Conservation (phyloP, 2,329 filamentous ascomycete species). For the Diplodia intermedia region DNA sequence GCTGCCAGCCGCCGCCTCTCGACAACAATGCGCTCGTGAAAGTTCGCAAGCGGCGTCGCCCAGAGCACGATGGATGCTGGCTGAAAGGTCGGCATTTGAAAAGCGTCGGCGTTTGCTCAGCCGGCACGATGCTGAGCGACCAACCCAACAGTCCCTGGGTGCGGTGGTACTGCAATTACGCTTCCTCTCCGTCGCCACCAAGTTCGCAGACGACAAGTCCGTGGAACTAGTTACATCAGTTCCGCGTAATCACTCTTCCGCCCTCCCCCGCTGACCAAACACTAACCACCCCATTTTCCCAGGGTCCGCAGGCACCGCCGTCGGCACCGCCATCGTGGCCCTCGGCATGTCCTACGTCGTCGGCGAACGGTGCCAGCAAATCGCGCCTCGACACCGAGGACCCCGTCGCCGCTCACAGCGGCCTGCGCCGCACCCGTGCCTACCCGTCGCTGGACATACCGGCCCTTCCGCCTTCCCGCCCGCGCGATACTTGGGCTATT, state of each 20-base stretch:
- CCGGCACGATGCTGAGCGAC: slow-evolving; percentile 31
- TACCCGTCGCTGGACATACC: slow-evolving; percentile 37
- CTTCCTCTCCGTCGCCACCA: no score
- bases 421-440: slow-evolving; percentile 40
- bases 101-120: slow-evolving; percentile 13
- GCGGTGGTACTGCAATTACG: slow-evolving; percentile 39
- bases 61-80: neutral
- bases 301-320: slow-evolving; percentile 41
- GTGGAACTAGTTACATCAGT: no score
- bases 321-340: slow-evolving; percentile 43
- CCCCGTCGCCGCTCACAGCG: slow-evolving; percentile 41
- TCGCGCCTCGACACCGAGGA: slow-evolving; percentile 47
- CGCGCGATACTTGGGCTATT: neutral
- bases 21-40: neutral
- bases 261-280: neutral
- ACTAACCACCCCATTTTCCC: neutral
- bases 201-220: no score
- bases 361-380: slow-evolving; percentile 48
- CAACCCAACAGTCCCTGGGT: slow-evolving; percentile 44
- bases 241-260: neutral
- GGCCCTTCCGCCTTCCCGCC: slow-evolving; percentile 33
- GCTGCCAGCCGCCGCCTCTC: neutral
- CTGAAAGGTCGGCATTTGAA: slow-evolving; percentile 9
- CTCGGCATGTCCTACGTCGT: slow-evolving; percentile 48
- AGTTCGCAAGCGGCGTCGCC: slow-evolving; percentile 5